Percentiles rank a stretch among this genome's conserved stretches.
Evolutionary conservation across 352 stramenopile genomes (phyloP).

Genomic region (Phytophthora pistaciae): DNA sequence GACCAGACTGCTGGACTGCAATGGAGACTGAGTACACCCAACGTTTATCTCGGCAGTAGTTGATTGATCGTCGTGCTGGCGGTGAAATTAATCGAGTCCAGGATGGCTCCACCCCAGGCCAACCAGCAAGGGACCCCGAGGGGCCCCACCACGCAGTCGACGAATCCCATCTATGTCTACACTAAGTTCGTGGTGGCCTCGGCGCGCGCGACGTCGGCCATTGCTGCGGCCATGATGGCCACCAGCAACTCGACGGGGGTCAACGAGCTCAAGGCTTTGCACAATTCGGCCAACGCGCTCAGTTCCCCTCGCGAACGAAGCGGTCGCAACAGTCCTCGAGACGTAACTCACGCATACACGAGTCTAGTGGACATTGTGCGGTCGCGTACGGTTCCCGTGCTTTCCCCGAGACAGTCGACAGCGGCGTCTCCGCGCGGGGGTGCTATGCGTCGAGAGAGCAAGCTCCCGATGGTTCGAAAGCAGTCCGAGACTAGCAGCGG

Average conservation of each 20-base stretch:
- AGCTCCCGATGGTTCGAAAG: constrained; percentile 19
- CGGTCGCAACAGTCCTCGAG: constrained; percentile 19
- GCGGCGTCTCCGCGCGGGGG: constrained; percentile 10
- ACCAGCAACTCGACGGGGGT: constrained; percentile 37
- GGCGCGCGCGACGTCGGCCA: constrained; percentile 53
- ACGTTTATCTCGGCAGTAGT: neutral
- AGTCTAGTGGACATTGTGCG: constrained; percentile 34
- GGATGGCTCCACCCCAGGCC: constrained; percentile 8
- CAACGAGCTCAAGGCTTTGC: constrained; percentile 43
- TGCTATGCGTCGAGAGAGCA: constrained; percentile 16
- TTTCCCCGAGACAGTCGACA: neutral
- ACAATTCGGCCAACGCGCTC: constrained; percentile 36
- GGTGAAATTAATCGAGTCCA: neutral
- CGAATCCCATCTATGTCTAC: constrained; percentile 57
- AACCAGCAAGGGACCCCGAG: constrained; percentile 12
- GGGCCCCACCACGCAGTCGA: constrained; percentile 33
- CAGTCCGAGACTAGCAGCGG: constrained; percentile 15
- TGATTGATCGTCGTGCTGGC: constrained; percentile 2
- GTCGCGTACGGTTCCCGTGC: constrained; percentile 25
- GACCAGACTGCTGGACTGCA: constrained; percentile 11
- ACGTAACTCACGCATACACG: constrained; percentile 12
- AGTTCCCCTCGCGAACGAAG: constrained; percentile 37
- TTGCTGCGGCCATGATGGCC: constrained; percentile 56
- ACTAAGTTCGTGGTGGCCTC: constrained; percentile 57
- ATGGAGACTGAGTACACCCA: neutral